Evolutionary conservation across 2,329 filamentous ascomycete species (phyloP).

Genomic region (Nemania sp.): DNA sequence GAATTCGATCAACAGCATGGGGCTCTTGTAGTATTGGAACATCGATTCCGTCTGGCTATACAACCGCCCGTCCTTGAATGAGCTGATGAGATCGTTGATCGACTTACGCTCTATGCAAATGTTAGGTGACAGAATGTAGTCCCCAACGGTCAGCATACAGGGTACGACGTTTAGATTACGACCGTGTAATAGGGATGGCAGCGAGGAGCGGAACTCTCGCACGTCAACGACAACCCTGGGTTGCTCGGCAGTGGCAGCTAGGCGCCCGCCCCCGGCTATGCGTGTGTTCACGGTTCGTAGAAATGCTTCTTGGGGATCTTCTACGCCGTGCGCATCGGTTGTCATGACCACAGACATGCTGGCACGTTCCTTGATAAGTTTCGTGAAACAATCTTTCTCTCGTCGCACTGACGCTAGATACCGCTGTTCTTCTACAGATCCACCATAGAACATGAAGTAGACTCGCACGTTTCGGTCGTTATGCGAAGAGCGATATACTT

Average conservation of each 20-base stretch:
- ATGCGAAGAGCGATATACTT: slow-evolving; percentile 95
- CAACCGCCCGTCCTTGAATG: slow-evolving; percentile 87
- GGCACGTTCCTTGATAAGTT: slow-evolving; percentile 90
- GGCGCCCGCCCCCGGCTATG: slow-evolving; percentile 88
- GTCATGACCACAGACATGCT: slow-evolving; percentile 90
- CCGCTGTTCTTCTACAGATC: slow-evolving; percentile 92
- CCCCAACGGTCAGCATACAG: slow-evolving; percentile 93
- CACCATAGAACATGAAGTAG: slow-evolving; percentile 96
- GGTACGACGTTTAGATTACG: slow-evolving; percentile 87
- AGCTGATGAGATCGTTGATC: slow-evolving; percentile 86
- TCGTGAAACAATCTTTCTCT: slow-evolving; percentile 96
- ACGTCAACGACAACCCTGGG: slow-evolving; percentile 94
- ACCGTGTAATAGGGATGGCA: slow-evolving; percentile 89
- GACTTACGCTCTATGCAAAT: slow-evolving; percentile 97
- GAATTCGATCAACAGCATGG: slow-evolving; percentile 96
- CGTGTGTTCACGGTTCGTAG: slow-evolving; percentile 94
- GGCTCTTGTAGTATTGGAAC: slow-evolving; percentile 87
- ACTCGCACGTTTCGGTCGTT: slow-evolving; percentile 85
- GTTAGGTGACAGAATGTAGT: slow-evolving; percentile 89
- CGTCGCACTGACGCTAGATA: slow-evolving; percentile 88
- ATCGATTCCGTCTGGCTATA: slow-evolving; percentile 93
- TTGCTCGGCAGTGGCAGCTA: slow-evolving; percentile 81
- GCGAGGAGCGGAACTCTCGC: slow-evolving; percentile 90
- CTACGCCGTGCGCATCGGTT: slow-evolving; percentile 67
- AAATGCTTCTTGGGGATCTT: slow-evolving; percentile 89